phyloP scores from a whole-genome alignment of 1,284 basidiomycete species.

The Cryptococcus sp. region DNA sequence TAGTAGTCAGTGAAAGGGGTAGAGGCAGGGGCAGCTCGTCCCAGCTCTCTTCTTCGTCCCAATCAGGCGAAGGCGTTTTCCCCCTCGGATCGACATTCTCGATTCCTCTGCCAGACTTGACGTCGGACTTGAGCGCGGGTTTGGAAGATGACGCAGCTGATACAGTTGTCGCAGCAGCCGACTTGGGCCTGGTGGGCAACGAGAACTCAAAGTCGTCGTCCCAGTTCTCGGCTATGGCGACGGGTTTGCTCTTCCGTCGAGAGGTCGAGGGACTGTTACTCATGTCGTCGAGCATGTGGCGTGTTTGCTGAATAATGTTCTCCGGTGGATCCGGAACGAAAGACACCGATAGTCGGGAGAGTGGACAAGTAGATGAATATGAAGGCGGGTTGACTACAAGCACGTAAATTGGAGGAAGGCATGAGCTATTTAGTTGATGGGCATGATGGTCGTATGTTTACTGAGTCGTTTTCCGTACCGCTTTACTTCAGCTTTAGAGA shows the following conservation, averaged over 20 bases:
- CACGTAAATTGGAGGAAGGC: no score
- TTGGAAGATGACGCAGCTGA: not conserved
- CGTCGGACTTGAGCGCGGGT: conserved; percentile 4
- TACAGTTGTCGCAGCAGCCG: conserved; percentile 1
- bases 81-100: conserved; percentile 1
- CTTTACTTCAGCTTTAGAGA: no score
- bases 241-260: conserved; percentile 6
- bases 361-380: no score
- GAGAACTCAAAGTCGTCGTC: conserved; percentile 53
- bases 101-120: not conserved
- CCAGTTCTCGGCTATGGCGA: conserved; percentile 45
- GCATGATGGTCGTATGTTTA: no score
- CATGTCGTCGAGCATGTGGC: conserved; percentile 17
- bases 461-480: no score
- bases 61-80: conserved; percentile 4
- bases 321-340: not conserved
- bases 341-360: not conserved
- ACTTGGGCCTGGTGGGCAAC: conserved; percentile 12
- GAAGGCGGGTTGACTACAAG: no score
- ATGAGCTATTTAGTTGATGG: no score
- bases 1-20: not conserved
- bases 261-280: conserved; percentile 12
- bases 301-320: not conserved
- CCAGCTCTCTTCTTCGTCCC: conserved; percentile 22
- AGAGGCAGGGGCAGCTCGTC: conserved; percentile 17